Base-by-base conservation (phyloP, 2,329 filamentous ascomycete genomes). In the Malbranchea zuffiana region DNA sequence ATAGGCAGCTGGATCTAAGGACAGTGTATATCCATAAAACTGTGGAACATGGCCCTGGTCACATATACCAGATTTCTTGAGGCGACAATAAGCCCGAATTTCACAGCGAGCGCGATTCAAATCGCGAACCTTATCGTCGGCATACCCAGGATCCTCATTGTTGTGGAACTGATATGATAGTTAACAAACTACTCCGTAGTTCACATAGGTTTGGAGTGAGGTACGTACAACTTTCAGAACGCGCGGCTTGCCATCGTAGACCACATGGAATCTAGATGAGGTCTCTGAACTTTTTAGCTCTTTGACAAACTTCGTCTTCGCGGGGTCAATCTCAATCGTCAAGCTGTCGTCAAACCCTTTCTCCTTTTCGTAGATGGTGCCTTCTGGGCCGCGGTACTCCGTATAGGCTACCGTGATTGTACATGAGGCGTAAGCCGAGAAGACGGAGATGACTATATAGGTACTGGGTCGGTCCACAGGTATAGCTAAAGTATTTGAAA, bases 181-280 rank as follows among this genome's bases (percentile, higher is more conserved):
- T 28, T 35, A 16, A 31, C n/a, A 38, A 28, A 32, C 11, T 25
- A 27, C 20, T 25, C 20, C 6, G 27, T 35, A 32, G 17, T 32
- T 17, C 3, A 35, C 26, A 5, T 11, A 26, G 37, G 10, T 3
- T 35, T 23, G 25, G n/a, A 40, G 17, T 21, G 17, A 29, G n/a
- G 24, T 20, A 41, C 41, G 32, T 41, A 43, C 43, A 41, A 45
- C 28, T 45, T 45, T 43, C 37, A 45, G 12, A 28, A 45, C 40
- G 18, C 34, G 40, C 10, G 37, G 43, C 23, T 43, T 41, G 25
- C 28, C 40, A 37, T 37, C 10, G 17, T 43, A 43, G 17, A 36
- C 35, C 16, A 45, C 41, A 39, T 43, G 25, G 23, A 43, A 45
- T 32, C 39, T 45, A 3, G 28, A 41, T n/a, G 43, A 45, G 1